Conservation (phyloP, 371 early-diverging fungal species). For the Mucor indicus region DNA sequence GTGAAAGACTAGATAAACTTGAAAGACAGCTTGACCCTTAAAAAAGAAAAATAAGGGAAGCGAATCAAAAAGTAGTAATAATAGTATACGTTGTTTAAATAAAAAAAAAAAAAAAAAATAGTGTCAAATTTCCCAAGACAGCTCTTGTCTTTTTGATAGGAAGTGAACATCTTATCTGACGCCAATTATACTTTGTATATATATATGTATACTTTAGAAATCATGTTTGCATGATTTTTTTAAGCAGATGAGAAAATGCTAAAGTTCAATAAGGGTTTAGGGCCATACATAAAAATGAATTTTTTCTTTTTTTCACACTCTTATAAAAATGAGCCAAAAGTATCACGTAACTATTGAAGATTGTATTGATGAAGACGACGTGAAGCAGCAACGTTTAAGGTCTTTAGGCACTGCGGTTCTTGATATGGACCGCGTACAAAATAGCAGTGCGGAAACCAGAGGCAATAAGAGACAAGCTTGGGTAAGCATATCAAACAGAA, state of each 20-base stretch:
- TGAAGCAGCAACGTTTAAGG: neutral
- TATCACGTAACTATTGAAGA: conserved; percentile 21
- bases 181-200: no score
- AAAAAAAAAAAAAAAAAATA: neutral
- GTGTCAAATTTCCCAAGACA: no score
- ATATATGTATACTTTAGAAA: no score
- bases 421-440: neutral
- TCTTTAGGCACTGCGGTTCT: neutral
- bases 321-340: conserved; percentile 4
- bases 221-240: no score
- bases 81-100: neutral
- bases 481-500: conserved; percentile 1
- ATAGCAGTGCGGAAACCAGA: neutral
- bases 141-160: no score
- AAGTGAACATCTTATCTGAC: no score
- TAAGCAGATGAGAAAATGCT: no score
- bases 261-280: no score
- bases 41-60: conserved; percentile 1
- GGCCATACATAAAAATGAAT: no score
- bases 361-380: conserved; percentile 12
- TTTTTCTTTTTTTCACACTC: neutral
- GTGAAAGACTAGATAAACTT: conserved; percentile 24
- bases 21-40: conserved; percentile 25
- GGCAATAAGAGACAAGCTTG: conserved; percentile 9
- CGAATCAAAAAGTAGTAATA: neutral